Evolutionary conservation across 495 filamentous ascomycete species (phyloP), one percentile per base, ranked within the genome.

Genomic region (Aspergillus nanangensis): DNA sequence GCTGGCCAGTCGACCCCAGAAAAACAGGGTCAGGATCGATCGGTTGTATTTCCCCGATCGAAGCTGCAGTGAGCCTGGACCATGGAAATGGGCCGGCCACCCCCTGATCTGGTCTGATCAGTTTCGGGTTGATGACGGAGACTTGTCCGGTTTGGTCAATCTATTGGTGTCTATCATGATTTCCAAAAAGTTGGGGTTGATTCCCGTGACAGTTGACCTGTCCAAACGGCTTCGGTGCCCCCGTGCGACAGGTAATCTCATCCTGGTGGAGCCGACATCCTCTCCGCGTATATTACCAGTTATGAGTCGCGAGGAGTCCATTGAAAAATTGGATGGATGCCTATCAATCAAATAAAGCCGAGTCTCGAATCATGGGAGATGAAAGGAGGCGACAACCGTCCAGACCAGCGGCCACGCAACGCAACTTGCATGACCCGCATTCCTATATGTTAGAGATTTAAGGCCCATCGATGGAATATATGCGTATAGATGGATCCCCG

Each of bases 401-500:
- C 33, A 45, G 33, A 38, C 46, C 38, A 18, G 17, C 22, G 13
- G 14, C 29, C 19, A 24, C 20, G 24, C 38, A 54, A 15, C 25
- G 25, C 25, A 8, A 25, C 13, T 27, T 41, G 45, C 47, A 51
- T 46, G 42, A 27, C n/a, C 45, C 43, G 36, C 55, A 55, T 54
- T 52, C 51, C 40, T 46, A 31, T 25, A 27, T 48, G 18, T 42
- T 42, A n/a, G 38, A 40, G 8, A 40, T 23, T 23, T 3, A 39
- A 4, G 14, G 22, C 22, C 23, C 10, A 40, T n/a, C n/a, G 20
- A 15, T 21, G 7, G 33, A 2, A 10, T n/a, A 29, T 11, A 29
- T 11, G 25, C 25, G 25, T 11, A 29, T 19, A 13, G 15, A 42
- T 31, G 39, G 11, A 19, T 24, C 15, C 39, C 23, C n/a, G 23